Evolutionary conservation across 176 grass and related monocot genomes (phyloP), one percentile per base, ranked within the genome.

Genomic region (Hordeum marinum): DNA sequence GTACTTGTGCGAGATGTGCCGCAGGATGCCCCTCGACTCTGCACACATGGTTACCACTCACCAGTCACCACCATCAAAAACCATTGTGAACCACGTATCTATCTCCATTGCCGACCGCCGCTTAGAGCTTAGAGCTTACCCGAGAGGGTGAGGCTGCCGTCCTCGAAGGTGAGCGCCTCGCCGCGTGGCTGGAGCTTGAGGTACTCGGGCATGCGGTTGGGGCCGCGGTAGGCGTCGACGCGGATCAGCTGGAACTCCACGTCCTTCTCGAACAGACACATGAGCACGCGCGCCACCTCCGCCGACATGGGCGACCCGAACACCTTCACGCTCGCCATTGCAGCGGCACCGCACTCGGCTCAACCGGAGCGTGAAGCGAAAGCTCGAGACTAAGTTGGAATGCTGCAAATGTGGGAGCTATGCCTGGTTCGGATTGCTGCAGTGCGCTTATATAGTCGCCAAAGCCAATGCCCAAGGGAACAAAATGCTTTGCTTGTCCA

Each of bases 91-190:
- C 7, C 40, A 26, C 40, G 34, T 11, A 3, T 20, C 10, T 17
- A 73, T 26, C 25, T 3, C 45, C 45, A 32, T 54, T 6, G 25
- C 71, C 71, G 8, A 2, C 43, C 71, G 8, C 14, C 40, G 71
- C 1, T 9, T 7, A 18, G 41, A 27, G 71, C 7, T 17, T 7
- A 27, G 41, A 26, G 24, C 91, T 87, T 84, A 95, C 96, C 96
- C 46, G 81, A 92, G 63, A 98, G 91, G 25, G 89, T 95, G 72
- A 63, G 25, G 79, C 45, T 90, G n/a, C 83, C 91, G 59, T 98
- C 96, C 86, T 98, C 96, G 78, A 98, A 98, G 42, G 93, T 94
- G 76, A 98, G 96, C 72, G 93, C 96, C 85, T 98, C 92, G 73
- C 96, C 93, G 13, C 61, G 85, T 3, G 85, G 89, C 91, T 96